A percentile compares a stretch with the other conserved stretches of the same genome.
Evolutionary conservation across 2,329 filamentous ascomycete species (phyloP).

Genomic region (Aspergillus alliaceus): DNA sequence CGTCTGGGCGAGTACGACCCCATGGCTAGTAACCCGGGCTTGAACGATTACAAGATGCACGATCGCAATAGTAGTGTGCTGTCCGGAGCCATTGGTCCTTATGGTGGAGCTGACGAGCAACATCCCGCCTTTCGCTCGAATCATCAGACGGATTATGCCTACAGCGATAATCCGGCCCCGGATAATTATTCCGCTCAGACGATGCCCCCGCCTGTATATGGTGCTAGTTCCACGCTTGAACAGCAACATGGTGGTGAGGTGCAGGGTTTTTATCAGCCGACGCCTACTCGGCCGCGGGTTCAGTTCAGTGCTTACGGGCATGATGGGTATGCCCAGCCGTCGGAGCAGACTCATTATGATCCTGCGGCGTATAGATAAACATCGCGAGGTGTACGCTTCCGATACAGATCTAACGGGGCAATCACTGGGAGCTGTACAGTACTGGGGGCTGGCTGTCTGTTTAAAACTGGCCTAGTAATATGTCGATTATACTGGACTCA

Average conservation of each 20-base stretch:
- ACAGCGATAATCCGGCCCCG: conserved; percentile 6
- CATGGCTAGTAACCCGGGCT: conserved; percentile 35
- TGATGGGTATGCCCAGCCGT: conserved; percentile 24
- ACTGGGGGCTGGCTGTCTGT: background rate
- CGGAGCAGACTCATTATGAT: conserved; percentile 39
- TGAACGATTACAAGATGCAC: conserved; percentile 40
- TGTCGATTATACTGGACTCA: background rate
- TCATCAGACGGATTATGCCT: conserved; percentile 2
- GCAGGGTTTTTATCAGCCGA: conserved; percentile 30
- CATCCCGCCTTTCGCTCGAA: background rate
- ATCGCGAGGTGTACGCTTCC: background rate
- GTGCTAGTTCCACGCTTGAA: conserved; percentile 11
- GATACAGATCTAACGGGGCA: background rate
- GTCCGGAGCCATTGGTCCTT: conserved; percentile 11
- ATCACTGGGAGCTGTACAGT: background rate
- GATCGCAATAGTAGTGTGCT: conserved; percentile 22
- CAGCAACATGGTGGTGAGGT: conserved; percentile 27
- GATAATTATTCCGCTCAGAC: background rate
- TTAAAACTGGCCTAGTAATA: background rate
- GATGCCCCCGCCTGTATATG: conserved; percentile 5
- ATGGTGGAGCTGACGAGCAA: conserved; percentile 4
- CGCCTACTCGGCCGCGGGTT: conserved; percentile 16
- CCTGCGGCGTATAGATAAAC: conserved; percentile 32
- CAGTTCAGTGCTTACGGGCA: conserved; percentile 24
- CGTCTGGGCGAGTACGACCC: conserved; percentile 50